Evolutionary conservation across 352 stramenopile species (phyloP).

Genomic region (Salisapilia sapeloensis): DNA sequence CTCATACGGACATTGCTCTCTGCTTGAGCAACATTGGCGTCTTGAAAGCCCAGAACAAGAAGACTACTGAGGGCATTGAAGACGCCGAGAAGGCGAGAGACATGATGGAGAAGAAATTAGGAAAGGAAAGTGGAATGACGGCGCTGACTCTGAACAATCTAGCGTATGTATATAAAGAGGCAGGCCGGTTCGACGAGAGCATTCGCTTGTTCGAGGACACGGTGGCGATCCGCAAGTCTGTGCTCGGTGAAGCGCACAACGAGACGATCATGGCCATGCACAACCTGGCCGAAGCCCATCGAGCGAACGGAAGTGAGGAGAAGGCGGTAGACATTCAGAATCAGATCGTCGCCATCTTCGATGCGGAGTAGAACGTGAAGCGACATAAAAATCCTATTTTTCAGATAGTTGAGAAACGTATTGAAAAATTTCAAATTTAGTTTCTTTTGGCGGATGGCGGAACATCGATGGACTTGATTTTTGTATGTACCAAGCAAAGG

Average conservation of each 20-base stretch:
- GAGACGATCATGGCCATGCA: conserved; percentile 72
- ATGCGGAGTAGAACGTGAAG: conserved; percentile 11
- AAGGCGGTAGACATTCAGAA: conserved; percentile 65
- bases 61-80: conserved; percentile 11
- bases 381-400: neutral
- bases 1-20: conserved; percentile 60
- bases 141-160: conserved; percentile 75
- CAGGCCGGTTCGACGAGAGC: conserved; percentile 41
- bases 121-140: conserved; percentile 31
- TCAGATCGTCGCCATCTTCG: conserved; percentile 63
- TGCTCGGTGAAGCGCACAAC: conserved; percentile 47
- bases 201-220: conserved; percentile 52
- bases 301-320: conserved; percentile 55
- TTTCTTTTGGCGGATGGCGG: too few relatives aligned
- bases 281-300: conserved; percentile 66
- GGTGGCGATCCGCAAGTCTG: conserved; percentile 33
- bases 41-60: conserved; percentile 71
- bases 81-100: conserved; percentile 34
- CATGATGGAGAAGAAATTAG: conserved; percentile 43
- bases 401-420: too few relatives aligned
- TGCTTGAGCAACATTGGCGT: conserved; percentile 73
- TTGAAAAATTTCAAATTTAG: too few relatives aligned
- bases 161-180: conserved; percentile 63
- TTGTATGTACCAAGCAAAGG: too few relatives aligned
- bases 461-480: too few relatives aligned